Conservation (phyloP, 371 early-diverging fungal genomes). For the Syncephalis plumigaleata region DNA sequence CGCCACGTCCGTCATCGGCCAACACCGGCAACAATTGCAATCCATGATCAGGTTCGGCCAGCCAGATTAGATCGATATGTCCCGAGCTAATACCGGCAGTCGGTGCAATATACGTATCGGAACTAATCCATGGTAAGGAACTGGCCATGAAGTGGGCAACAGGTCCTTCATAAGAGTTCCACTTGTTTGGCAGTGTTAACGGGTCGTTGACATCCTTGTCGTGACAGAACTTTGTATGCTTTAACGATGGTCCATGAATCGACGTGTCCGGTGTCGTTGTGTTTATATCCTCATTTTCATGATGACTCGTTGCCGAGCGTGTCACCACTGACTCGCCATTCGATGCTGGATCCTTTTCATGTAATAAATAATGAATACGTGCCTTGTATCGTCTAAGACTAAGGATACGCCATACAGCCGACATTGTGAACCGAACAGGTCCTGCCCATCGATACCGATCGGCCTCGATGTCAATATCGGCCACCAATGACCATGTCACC, state of each 20-base stretch:
- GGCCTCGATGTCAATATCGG: not conserved
- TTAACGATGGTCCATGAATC: no score
- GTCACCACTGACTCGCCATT: not conserved
- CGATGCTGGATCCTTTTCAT: not conserved
- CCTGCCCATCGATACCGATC: not conserved
- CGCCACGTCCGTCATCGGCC: not conserved
- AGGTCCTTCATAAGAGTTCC: not conserved
- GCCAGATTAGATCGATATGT: not conserved
- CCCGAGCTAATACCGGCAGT: not conserved
- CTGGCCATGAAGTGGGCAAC: not conserved
- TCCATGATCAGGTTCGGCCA: not conserved
- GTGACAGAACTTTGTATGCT: no score
- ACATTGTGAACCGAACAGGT: not conserved
- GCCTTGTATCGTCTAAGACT: not conserved
- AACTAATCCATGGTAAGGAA: not conserved
- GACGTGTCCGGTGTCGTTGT: no score
- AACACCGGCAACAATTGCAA: not conserved
- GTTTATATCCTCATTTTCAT: not conserved
- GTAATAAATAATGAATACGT: not conserved
- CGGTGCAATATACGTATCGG: not conserved
- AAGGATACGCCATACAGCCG: not conserved
- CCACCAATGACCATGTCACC: not conserved
- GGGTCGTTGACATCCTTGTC: not conserved
- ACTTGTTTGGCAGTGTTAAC: not conserved
- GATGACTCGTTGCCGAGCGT: not conserved